A percentile compares a stretch with the other conserved stretches of the same genome.
Conservation (phyloP, 169 alveolate genomes). For the Plasmodium gonderi region DNA sequence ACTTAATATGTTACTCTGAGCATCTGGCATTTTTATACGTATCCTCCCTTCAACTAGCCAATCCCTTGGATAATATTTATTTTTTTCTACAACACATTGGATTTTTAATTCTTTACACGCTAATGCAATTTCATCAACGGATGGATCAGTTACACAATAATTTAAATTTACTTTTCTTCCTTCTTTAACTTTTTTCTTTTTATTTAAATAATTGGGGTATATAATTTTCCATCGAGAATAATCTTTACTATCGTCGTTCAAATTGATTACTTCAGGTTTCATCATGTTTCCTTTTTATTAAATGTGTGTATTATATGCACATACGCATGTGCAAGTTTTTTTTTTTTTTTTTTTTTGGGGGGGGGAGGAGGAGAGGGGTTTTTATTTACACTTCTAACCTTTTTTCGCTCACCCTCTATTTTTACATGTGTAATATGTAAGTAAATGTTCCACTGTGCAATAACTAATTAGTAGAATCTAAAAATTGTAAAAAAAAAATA, state of each 20-base stretch:
- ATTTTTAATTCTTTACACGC: constrained; percentile 82
- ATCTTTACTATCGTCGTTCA: constrained; percentile 12
- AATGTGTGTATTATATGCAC: background rate
- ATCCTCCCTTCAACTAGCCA: constrained; percentile 82
- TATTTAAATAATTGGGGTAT: constrained; percentile 84
- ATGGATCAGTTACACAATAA: constrained; percentile 80
- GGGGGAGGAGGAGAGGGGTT: too few relatives aligned
- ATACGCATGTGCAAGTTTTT: background rate
- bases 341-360: background rate
- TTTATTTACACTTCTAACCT: background rate
- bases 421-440: background rate
- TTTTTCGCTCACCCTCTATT: background rate
- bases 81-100: constrained; percentile 78
- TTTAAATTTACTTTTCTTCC: constrained; percentile 80
- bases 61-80: constrained; percentile 82
- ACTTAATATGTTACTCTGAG: background rate
- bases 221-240: constrained; percentile 77
- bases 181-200: constrained; percentile 78
- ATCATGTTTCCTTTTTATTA: background rate
- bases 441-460: background rate
- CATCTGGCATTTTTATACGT: constrained; percentile 72
- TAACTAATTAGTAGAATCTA: background rate
- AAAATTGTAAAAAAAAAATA: background rate
- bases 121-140: constrained; percentile 80
- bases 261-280: background rate